Conservation (phyloP, 768 basidiomycete genomes). For the Suillus subalutaceus region DNA sequence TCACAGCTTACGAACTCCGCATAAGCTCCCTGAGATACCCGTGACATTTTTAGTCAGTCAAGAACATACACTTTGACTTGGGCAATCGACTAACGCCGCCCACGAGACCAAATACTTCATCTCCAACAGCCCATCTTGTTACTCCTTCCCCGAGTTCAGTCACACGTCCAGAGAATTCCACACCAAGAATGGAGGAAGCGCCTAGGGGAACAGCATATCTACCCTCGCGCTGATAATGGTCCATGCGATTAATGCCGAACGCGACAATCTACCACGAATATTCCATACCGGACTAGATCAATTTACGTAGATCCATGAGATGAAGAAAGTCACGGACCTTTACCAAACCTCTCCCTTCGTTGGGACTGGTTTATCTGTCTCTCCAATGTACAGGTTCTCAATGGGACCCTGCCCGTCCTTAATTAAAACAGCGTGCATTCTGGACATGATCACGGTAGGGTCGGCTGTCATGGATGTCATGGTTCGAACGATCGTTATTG, state of each 20-base stretch:
- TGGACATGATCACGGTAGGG: conserved; percentile 17
- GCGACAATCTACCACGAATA: conserved; percentile 58
- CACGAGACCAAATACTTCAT: conserved; percentile 80
- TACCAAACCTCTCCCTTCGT: conserved; percentile 70
- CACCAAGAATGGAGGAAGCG: conserved; percentile 75
- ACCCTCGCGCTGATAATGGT: conserved; percentile 72
- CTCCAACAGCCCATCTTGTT: conserved; percentile 58
- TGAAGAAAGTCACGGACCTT: conserved; percentile 52
- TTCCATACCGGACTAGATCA: neutral
- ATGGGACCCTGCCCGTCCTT: conserved; percentile 75
- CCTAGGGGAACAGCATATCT: conserved; percentile 81
- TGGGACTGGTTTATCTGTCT: conserved; percentile 63
- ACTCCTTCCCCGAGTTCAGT: conserved; percentile 53
- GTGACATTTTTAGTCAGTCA: conserved; percentile 9
- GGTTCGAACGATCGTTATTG: neutral
- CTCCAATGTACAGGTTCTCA: conserved; percentile 80
- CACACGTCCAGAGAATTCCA: conserved; percentile 82
- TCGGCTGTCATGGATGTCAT: too few species aligned
- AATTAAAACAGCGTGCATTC: conserved; percentile 81
- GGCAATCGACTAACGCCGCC: conserved; percentile 61
- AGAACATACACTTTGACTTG: neutral
- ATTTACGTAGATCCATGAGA: conserved; percentile 1
- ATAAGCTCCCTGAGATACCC: conserved; percentile 72
- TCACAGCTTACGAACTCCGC: conserved; percentile 80
- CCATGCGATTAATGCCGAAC: conserved; percentile 92